Conservation (phyloP, 805 yeast genomes). For the Teunomyces stri region DNA sequence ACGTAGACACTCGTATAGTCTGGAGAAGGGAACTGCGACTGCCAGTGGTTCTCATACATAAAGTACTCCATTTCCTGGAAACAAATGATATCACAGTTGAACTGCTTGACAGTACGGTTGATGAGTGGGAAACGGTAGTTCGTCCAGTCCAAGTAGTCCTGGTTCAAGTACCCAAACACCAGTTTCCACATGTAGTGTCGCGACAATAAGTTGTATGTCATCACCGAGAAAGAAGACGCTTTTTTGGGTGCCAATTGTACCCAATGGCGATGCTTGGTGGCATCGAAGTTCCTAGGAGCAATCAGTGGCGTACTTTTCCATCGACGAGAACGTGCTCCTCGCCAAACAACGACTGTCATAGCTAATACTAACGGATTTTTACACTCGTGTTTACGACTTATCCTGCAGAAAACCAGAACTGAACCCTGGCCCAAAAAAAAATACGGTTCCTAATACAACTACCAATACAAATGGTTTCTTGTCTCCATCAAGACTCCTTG, state of each 20-base stretch:
- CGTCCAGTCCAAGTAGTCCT: conserved; percentile 47
- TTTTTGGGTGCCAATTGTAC: conserved; percentile 9
- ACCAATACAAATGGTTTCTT: too few relatives aligned
- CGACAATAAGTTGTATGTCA: conserved; percentile 48
- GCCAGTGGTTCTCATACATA: conserved; percentile 43
- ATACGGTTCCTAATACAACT: too few relatives aligned
- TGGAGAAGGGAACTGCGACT: conserved; percentile 21
- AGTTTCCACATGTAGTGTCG: conserved; percentile 61
- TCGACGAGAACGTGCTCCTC: neutral
- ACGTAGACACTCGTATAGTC: conserved; percentile 49
- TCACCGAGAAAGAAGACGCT: conserved; percentile 19
- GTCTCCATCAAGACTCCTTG: too few relatives aligned
- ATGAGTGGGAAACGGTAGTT: conserved; percentile 40
- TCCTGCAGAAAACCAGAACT: neutral
- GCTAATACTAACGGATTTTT: neutral
- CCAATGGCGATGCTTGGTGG: conserved; percentile 23
- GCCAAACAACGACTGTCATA: neutral
- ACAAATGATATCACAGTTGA: conserved; percentile 60
- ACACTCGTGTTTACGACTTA: too few relatives aligned
- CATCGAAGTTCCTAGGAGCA: conserved; percentile 15
- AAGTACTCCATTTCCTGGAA: conserved; percentile 50
- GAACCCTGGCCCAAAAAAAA: too few relatives aligned
- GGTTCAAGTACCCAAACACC: conserved; percentile 51
- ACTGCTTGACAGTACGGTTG: conserved; percentile 25
- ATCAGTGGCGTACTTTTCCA: neutral